phyloP scores from a whole-genome alignment of 139 green algal genomes.

The Haematococcus lacustris region DNA sequence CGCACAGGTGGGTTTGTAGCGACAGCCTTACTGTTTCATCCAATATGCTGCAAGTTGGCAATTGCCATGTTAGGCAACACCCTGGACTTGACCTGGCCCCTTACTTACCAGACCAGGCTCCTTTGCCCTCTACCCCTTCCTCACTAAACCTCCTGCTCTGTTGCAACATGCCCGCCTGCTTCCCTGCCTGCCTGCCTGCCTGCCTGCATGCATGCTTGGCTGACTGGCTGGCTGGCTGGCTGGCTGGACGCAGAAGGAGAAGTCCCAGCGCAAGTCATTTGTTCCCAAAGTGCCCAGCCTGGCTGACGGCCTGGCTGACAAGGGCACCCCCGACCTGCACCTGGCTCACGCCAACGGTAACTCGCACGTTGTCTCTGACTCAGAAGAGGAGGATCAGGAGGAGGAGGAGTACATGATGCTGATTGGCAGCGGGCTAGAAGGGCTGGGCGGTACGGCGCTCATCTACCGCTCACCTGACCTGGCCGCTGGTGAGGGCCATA shows the following conservation, averaged over 20 bases:
- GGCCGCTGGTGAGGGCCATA: conserved; percentile 3
- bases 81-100: too few species aligned
- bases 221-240: neutral
- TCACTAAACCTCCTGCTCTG: too few species aligned
- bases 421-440: conserved; percentile 41
- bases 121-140: too few species aligned
- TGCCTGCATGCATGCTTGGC: too few species aligned
- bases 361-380: neutral
- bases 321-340: neutral
- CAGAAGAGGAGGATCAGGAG: neutral
- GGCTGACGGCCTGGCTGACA: too few species aligned
- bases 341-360: neutral
- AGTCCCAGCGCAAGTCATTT: neutral
- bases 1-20: too few species aligned
- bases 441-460: conserved; percentile 38
- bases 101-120: too few species aligned
- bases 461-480: conserved; percentile 34
- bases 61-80: too few species aligned
- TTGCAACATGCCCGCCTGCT: too few species aligned
- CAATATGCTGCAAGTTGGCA: too few species aligned
- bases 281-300: neutral
- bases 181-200: too few species aligned
- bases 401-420: conserved; percentile 27
- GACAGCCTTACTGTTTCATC: too few species aligned
- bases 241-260: neutral